Evolutionary conservation across 2,329 filamentous ascomycete genomes (phyloP).

Genomic region (Aspergillus sp.): DNA sequence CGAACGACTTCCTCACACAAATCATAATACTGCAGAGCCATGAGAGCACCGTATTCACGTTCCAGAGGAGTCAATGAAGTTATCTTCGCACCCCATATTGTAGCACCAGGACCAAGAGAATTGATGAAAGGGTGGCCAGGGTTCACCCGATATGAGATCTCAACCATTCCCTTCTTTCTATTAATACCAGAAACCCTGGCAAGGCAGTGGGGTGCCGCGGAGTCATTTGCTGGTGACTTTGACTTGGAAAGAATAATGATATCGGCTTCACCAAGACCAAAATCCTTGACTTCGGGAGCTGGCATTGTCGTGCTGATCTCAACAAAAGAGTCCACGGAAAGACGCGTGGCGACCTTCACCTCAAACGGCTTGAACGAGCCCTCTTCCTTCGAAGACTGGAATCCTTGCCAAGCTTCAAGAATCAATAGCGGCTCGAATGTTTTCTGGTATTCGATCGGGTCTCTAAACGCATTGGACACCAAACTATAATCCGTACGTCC

Average conservation of each 20-base stretch:
- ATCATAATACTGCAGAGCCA: slow-evolving; percentile 91
- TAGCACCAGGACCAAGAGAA: slow-evolving; percentile 63
- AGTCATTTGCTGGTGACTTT: slow-evolving; percentile 62
- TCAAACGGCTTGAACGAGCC: slow-evolving; percentile 74
- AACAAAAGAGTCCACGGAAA: slow-evolving; percentile 87
- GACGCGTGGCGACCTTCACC: slow-evolving; percentile 79
- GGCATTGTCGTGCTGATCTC: slow-evolving; percentile 85
- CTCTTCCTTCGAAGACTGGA: slow-evolving; percentile 86
- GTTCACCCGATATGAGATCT: slow-evolving; percentile 81
- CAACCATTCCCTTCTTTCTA: slow-evolving; percentile 73
- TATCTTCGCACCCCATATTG: slow-evolving; percentile 73
- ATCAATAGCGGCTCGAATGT: slow-evolving; percentile 88
- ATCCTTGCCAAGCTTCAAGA: slow-evolving; percentile 92
- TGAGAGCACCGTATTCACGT: slow-evolving; percentile 87
- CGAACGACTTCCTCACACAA: slow-evolving; percentile 86
- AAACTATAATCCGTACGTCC: slow-evolving; percentile 66
- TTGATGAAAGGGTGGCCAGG: slow-evolving; percentile 60
- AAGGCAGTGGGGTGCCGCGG: slow-evolving; percentile 71
- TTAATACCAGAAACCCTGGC: slow-evolving; percentile 76
- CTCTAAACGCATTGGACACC: slow-evolving; percentile 72
- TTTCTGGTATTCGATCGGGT: slow-evolving; percentile 73
- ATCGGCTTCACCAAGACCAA: slow-evolving; percentile 75
- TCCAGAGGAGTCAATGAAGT: slow-evolving; percentile 93
- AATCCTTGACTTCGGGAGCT: slow-evolving; percentile 63
- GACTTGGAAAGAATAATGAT: slow-evolving; percentile 79